Evolutionary conservation across 176 grass and related monocot genomes (phyloP).

Genomic region (Zea mays): DNA sequence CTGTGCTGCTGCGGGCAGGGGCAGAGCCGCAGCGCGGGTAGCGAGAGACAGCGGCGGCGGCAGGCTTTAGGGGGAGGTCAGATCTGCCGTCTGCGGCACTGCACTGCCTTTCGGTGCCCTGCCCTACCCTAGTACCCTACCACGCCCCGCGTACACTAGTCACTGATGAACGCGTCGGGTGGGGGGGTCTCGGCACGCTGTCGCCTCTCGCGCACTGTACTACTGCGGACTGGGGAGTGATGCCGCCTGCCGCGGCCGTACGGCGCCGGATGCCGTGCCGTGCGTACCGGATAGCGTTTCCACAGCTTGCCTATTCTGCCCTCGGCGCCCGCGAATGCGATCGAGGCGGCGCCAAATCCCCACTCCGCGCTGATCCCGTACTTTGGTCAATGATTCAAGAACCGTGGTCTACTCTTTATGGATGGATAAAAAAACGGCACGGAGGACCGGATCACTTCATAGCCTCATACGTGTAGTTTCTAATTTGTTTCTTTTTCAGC

Average conservation of each 20-base stretch:
- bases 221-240: not conserved
- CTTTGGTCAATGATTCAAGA: too few relatives aligned
- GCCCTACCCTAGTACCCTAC: not conserved
- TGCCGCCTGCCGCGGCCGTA: not conserved
- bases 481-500: too few relatives aligned
- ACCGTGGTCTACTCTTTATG: too few relatives aligned
- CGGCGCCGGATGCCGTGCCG: slow-evolving; percentile 24
- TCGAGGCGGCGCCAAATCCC: too few relatives aligned
- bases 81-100: slow-evolving; percentile 25
- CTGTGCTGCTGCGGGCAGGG: not conserved
- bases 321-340: not conserved
- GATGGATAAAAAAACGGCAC: too few relatives aligned
- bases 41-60: slow-evolving; percentile 30
- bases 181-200: too few relatives aligned
- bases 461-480: too few relatives aligned
- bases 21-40: not conserved
- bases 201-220: not conserved
- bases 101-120: not conserved
- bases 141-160: not conserved
- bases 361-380: too few relatives aligned
- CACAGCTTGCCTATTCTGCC: not conserved
- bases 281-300: slow-evolving; percentile 13
- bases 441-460: too few relatives aligned
- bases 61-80: slow-evolving; percentile 32
- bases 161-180: not conserved